A percentile compares a stretch with the other conserved stretches of the same genome.
Evolutionary conservation across 352 stramenopile species (phyloP).

Genomic region (Hyaloperonospora arabidopsidis): DNA sequence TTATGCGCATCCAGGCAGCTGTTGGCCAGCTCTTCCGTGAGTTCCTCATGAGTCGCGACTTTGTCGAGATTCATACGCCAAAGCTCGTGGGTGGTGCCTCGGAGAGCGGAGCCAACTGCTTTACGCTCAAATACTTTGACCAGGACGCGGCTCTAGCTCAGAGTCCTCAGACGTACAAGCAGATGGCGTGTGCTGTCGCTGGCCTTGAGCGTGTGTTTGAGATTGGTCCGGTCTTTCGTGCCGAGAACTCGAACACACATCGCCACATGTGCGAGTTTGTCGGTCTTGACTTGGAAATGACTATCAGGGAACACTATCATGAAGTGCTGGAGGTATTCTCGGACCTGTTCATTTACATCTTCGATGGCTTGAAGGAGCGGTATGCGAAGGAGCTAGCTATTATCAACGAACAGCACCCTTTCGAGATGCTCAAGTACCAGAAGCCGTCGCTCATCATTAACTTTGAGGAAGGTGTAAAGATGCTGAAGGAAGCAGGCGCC

Average conservation of each 20-base stretch:
- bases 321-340: constrained; percentile 96
- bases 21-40: constrained; percentile 96
- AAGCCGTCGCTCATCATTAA: constrained; percentile 90
- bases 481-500: constrained; percentile 82
- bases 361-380: constrained; percentile 93
- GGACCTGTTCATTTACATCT: constrained; percentile 99
- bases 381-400: constrained; percentile 93
- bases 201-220: constrained; percentile 98
- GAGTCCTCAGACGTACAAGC: constrained; percentile 99
- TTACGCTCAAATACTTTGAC: constrained; percentile 99
- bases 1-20: constrained; percentile 95
- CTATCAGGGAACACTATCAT: constrained; percentile 99
- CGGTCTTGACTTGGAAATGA: constrained; percentile 99
- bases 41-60: constrained; percentile 91
- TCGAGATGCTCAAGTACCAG: constrained; percentile 95
- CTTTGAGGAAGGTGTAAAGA: constrained; percentile 91
- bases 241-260: constrained; percentile 98
- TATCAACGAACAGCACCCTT: constrained; percentile 95
- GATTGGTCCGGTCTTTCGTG: constrained; percentile 98
- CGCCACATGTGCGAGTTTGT: constrained; percentile 99
- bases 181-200: constrained; percentile 96
- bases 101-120: constrained; percentile 97
- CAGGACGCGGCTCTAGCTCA: constrained; percentile 93
- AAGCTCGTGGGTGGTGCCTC: constrained; percentile 96
- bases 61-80: constrained; percentile 99